phyloP scores from a whole-genome alignment of 768 basidiomycete species.

The Termitomyces titanicus region DNA sequence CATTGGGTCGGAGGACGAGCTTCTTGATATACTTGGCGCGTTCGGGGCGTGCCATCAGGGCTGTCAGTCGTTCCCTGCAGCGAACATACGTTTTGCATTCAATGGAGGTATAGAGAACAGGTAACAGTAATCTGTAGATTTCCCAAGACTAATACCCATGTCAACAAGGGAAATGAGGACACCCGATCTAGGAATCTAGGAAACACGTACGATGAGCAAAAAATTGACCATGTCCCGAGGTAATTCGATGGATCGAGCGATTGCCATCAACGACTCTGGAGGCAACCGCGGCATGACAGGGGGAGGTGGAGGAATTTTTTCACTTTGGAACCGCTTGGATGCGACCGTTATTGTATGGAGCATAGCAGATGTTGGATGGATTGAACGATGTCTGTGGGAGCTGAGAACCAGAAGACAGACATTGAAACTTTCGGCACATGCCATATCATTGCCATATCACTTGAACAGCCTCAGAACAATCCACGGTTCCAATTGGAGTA shows the following conservation, averaged over 20 bases:
- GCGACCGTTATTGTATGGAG: not conserved
- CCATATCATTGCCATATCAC: not conserved
- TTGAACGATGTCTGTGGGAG: no score
- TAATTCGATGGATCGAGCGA: constrained; percentile 9
- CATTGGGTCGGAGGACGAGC: constrained; percentile 18
- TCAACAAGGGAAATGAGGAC: not conserved
- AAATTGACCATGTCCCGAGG: constrained; percentile 14
- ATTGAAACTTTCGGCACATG: not conserved
- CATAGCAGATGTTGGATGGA: not conserved
- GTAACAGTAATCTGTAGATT: constrained; percentile 7
- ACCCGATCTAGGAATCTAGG: not conserved
- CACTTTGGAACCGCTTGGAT: not conserved
- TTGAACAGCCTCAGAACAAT: constrained; percentile 4
- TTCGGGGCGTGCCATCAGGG: constrained; percentile 11
- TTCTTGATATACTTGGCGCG: constrained; percentile 13
- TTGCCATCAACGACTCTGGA: constrained; percentile 11
- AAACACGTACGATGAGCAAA: constrained; percentile 10
- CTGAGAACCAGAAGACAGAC: no score
- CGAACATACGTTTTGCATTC: constrained; percentile 13
- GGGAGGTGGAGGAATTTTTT: not conserved
- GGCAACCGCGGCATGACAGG: constrained; percentile 2
- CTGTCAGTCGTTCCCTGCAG: constrained; percentile 16
- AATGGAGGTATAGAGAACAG: constrained; percentile 10
- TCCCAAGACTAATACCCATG: constrained; percentile 6
- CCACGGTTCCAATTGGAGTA: constrained; percentile 3